Evolutionary conservation across 2,329 filamentous ascomycete genomes (phyloP).

Genomic region (Colletotrichum graminicola): DNA sequence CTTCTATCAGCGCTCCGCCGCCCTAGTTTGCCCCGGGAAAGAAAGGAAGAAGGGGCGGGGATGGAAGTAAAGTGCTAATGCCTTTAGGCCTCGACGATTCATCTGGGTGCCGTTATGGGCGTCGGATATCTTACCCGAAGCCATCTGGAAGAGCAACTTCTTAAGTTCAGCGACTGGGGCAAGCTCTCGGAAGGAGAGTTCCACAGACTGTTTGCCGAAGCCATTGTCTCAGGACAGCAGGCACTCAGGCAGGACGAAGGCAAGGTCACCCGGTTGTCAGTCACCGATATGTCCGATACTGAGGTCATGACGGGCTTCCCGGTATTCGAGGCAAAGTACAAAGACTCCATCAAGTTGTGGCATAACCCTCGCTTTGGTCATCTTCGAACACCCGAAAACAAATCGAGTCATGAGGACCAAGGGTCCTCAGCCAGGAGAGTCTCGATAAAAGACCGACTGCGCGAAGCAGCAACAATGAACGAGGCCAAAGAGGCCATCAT

Average conservation of each 20-base stretch:
- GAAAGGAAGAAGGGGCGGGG: neutral
- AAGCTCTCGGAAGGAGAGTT: conserved; percentile 50
- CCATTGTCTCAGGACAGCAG: conserved; percentile 50
- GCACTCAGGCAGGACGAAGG: neutral
- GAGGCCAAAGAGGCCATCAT: conserved; percentile 17
- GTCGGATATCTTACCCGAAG: conserved; percentile 54
- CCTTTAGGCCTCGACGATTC: conserved; percentile 48
- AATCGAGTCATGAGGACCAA: neutral
- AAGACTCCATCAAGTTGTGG: conserved; percentile 17
- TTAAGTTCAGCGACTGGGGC: conserved; percentile 10
- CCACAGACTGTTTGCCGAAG: conserved; percentile 57
- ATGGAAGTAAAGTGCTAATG: neutral
- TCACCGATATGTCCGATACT: conserved; percentile 8
- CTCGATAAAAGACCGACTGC: conserved; percentile 14
- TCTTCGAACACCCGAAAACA: neutral
- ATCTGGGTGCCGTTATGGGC: conserved; percentile 55
- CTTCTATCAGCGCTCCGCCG: neutral
- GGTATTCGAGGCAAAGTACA: conserved; percentile 13
- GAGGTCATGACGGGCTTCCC: conserved; percentile 18
- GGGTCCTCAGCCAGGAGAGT: neutral
- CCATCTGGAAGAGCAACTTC: neutral
- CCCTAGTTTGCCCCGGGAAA: neutral
- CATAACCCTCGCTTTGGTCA: conserved; percentile 26
- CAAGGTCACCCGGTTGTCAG: neutral
- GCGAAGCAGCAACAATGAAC: conserved; percentile 8